These are phyloP conservation scores for Cutaneotrichosporon sp. DNA, from an alignment of 1,284 basidiomycete genomes.

Conservation along the genomic window DNA sequence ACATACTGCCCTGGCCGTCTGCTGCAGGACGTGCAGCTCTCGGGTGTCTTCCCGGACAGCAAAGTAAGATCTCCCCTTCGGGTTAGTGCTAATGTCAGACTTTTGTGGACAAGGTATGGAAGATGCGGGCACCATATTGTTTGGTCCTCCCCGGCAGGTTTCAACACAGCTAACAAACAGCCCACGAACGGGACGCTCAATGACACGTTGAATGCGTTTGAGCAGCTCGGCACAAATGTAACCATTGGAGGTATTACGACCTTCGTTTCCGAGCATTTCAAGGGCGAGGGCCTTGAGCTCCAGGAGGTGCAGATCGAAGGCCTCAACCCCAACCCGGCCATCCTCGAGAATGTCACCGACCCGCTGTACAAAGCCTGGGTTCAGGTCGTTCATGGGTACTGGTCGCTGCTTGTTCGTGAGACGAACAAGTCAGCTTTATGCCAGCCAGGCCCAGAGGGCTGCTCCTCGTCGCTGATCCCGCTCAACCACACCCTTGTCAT, in stretches of 20 bases:
- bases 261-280: constrained; percentile 73
- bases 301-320: constrained; percentile 59
- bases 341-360: constrained; percentile 68
- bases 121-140: background rate
- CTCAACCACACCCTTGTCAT: constrained; percentile 86
- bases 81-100: constrained; percentile 31
- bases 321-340: constrained; percentile 61
- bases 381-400: constrained; percentile 72
- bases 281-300: constrained; percentile 79
- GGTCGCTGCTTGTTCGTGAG: constrained; percentile 65
- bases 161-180: constrained; percentile 38
- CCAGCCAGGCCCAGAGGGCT: constrained; percentile 52
- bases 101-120: constrained; percentile 65
- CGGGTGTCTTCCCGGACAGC: constrained; percentile 68
- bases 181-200: constrained; percentile 65
- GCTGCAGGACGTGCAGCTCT: constrained; percentile 78
- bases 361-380: constrained; percentile 67
- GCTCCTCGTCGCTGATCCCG: constrained; percentile 78
- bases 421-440: constrained; percentile 71
- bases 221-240: constrained; percentile 56
- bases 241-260: constrained; percentile 52
- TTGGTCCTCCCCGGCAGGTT: background rate
- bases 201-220: constrained; percentile 66
- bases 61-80: no score
- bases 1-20: constrained; percentile 77